These are phyloP conservation scores for Bipolaris zeicola DNA, from an alignment of 2,329 filamentous ascomycete species.

Conservation along the genomic window DNA sequence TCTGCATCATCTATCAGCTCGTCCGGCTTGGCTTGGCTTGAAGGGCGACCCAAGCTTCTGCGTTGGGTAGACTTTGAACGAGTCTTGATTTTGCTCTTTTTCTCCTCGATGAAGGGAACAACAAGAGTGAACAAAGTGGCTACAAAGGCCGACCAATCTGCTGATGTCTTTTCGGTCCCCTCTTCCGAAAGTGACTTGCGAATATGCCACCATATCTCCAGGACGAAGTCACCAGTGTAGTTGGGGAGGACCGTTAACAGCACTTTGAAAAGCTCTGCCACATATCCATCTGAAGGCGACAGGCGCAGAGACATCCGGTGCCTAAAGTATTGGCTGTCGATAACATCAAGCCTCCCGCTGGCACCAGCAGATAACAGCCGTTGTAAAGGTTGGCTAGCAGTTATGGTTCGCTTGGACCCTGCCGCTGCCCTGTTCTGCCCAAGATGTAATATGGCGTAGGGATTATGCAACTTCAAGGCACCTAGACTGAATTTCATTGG, in stretches of 20 bases:
- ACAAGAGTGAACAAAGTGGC: slow-evolving; percentile 49
- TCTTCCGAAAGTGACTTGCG: slow-evolving; percentile 30
- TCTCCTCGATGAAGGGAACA: slow-evolving; percentile 44
- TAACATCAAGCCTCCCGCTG: slow-evolving; percentile 38
- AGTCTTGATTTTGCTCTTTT: slow-evolving; percentile 26
- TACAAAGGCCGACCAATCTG: slow-evolving; percentile 50
- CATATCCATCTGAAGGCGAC: slow-evolving; percentile 33
- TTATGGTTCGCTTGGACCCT: slow-evolving; percentile 43
- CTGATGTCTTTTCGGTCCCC: slow-evolving; percentile 13
- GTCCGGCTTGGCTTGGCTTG: slow-evolving; percentile 32
- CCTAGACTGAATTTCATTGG: slow-evolving; percentile 35
- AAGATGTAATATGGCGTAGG: slow-evolving; percentile 37
- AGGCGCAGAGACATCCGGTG: slow-evolving; percentile 44
- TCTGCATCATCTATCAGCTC: slow-evolving; percentile 30
- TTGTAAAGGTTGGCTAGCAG: slow-evolving; percentile 27
- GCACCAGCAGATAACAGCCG: slow-evolving; percentile 31
- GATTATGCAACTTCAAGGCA: slow-evolving; percentile 42
- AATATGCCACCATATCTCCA: slow-evolving; percentile 49
- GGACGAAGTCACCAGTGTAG: slow-evolving; percentile 44
- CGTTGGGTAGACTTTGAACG: slow-evolving; percentile 28
- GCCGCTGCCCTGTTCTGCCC: slow-evolving; percentile 37
- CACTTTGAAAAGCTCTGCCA: slow-evolving; percentile 41
- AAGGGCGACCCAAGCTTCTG: slow-evolving; percentile 31
- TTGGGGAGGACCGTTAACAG: slow-evolving; percentile 43
- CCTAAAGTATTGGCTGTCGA: slow-evolving; percentile 39